Evolutionary conservation across 2,329 filamentous ascomycete genomes (phyloP).

Genomic region (Aspergillus ochraceoroseus): DNA sequence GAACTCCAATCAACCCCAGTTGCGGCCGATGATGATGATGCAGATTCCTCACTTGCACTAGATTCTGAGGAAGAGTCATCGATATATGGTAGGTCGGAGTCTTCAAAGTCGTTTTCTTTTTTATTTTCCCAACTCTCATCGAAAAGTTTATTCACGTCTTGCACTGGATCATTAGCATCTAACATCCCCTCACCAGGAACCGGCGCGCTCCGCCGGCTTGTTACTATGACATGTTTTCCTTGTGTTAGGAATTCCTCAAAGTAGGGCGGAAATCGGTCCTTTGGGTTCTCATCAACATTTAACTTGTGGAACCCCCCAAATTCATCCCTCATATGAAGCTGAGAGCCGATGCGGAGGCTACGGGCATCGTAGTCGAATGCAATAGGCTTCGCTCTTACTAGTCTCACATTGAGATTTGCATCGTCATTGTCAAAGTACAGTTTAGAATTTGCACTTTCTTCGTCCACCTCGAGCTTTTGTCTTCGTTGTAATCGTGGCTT

Average conservation of each 20-base stretch:
- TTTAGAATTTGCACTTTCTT: not conserved
- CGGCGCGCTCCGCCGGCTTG: not conserved
- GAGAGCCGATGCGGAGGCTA: conserved; percentile 1
- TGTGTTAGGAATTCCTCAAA: not conserved
- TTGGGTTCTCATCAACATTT: not conserved
- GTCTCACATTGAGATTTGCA: not conserved
- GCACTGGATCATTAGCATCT: not conserved
- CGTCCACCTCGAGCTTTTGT: not conserved
- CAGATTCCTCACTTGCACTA: not conserved
- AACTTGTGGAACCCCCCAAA: not conserved
- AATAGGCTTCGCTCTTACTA: not conserved
- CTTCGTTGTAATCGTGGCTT: not conserved
- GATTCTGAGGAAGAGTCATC: not conserved
- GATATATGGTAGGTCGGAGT: too few species aligned
- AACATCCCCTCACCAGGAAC: not conserved
- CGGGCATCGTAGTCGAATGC: not conserved
- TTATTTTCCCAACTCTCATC: not conserved
- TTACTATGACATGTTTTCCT: not conserved
- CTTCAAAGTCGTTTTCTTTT: not conserved
- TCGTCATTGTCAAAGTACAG: not conserved
- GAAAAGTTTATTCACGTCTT: not conserved
- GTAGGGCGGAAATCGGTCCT: not conserved
- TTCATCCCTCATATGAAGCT: not conserved
- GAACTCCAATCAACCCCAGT: conserved; percentile 1
- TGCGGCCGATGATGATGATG: not conserved